A percentile compares a stretch with the other conserved stretches of the same genome.
Conservation (phyloP, 805 yeast genomes). For the Zygotorulaspora danielsina region DNA sequence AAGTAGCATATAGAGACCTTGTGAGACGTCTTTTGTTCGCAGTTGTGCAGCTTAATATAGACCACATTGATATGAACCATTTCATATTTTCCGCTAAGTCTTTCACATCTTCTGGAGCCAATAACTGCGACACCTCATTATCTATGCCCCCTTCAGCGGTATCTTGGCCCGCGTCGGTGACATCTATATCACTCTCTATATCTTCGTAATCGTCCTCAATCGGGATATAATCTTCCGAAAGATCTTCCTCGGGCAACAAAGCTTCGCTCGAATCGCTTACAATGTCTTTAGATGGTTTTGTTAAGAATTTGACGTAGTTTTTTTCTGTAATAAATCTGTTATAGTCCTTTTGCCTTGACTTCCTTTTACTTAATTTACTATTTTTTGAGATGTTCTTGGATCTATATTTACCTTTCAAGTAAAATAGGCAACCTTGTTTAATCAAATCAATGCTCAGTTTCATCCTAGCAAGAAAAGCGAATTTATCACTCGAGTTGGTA, state of each 20-base stretch:
- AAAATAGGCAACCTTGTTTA: slow-evolving; percentile 9
- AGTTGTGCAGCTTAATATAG: slow-evolving; percentile 25
- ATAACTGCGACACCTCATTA: slow-evolving; percentile 3
- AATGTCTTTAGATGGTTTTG: slow-evolving; percentile 13
- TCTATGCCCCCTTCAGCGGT: slow-evolving; percentile 5
- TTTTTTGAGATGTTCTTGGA: not conserved
- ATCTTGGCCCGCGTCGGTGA: no score
- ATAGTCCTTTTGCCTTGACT: slow-evolving; percentile 11
- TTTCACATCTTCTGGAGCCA: slow-evolving; percentile 10
- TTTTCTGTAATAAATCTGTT: slow-evolving; percentile 27
- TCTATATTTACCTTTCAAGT: slow-evolving; percentile 8
- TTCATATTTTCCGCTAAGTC: slow-evolving; percentile 17
- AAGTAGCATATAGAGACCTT: slow-evolving; percentile 33
- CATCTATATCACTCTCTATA: slow-evolving; percentile 17
- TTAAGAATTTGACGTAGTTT: slow-evolving; percentile 24
- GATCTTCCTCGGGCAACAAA: slow-evolving; percentile 40
- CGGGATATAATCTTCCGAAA: slow-evolving; percentile 33
- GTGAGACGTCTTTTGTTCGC: slow-evolving; percentile 31
- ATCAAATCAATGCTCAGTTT: slow-evolving; percentile 7
- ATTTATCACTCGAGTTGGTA: slow-evolving; percentile 4
- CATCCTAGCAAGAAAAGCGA: slow-evolving; percentile 8
- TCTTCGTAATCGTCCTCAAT: slow-evolving; percentile 27
- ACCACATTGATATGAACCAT: slow-evolving; percentile 32
- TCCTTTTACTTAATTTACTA: slow-evolving; percentile 1
- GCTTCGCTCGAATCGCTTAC: slow-evolving; percentile 26